phyloP scores from a whole-genome alignment of 208 protist genomes.

The Borovskyia barvae region DNA sequence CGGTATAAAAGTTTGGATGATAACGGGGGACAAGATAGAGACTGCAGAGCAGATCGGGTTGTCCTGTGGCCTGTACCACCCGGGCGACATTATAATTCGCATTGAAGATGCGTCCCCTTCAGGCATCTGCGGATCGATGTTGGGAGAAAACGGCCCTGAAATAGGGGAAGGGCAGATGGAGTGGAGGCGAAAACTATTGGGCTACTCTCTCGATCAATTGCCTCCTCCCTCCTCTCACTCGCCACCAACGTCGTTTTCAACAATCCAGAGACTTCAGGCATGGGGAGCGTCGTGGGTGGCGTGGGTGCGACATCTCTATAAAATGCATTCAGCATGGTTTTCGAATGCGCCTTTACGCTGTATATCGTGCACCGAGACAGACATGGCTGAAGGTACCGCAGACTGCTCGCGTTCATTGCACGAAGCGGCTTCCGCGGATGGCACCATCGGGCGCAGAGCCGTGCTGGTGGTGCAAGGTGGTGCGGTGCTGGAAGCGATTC shows the following conservation, averaged over 20 bases:
- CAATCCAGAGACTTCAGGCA: too few relatives aligned
- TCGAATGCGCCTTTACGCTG: conserved; percentile 9
- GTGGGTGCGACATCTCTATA: conserved; percentile 11
- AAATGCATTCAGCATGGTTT: not conserved
- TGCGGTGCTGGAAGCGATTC: conserved; percentile 64
- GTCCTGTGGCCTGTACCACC: conserved; percentile 58
- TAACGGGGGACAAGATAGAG: conserved; percentile 99
- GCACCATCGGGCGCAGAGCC: not conserved
- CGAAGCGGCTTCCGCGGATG: not conserved
- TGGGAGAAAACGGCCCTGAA: not conserved
- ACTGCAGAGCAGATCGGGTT: conserved; percentile 97
- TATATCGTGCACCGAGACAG: conserved; percentile 6
- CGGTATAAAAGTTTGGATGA: conserved; percentile 94
- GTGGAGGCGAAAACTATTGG: conserved; percentile 17
- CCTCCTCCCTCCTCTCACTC: not conserved
- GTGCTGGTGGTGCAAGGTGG: conserved; percentile 70
- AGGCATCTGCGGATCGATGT: too few relatives aligned
- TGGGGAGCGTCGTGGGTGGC: conserved; percentile 15
- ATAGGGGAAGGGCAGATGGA: too few relatives aligned
- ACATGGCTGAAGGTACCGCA: not conserved
- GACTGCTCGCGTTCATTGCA: too few relatives aligned
- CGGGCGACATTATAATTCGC: conserved; percentile 48
- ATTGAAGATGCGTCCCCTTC: conserved; percentile 23
- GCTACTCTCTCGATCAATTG: conserved; percentile 10
- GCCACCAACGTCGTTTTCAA: not conserved